Evolutionary conservation across 805 yeast species (phyloP).

Genomic region (Pichia thaimueangensis): DNA sequence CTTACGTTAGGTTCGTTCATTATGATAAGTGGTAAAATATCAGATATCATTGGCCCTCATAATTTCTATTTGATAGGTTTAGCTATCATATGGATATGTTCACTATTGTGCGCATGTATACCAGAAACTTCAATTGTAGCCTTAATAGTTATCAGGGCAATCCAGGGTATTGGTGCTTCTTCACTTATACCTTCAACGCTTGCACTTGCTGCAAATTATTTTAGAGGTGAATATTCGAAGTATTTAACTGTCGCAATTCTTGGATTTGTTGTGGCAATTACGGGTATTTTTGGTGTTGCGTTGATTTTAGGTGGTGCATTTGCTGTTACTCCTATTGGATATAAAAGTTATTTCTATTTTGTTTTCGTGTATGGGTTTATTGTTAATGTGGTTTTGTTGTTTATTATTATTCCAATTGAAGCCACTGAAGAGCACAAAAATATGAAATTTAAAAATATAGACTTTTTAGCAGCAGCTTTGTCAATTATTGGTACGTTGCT

Average conservation of each 20-base stretch:
- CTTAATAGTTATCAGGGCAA: conserved; percentile 37
- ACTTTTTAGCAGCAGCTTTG: conserved; percentile 31
- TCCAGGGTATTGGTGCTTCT: conserved; percentile 41
- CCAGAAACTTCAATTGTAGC: conserved; percentile 27
- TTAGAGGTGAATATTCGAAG: conserved; percentile 13
- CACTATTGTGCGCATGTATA: conserved; percentile 33
- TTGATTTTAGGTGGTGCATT: conserved; percentile 41
- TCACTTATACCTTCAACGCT: conserved; percentile 31
- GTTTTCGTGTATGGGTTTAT: conserved; percentile 28
- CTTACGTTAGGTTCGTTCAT: conserved; percentile 40
- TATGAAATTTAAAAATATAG: conserved; percentile 25
- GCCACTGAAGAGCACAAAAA: conserved; percentile 23
- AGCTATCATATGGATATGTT: conserved; percentile 16
- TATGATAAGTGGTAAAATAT: conserved; percentile 35
- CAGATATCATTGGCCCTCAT: conserved; percentile 37
- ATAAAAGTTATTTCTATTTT: conserved; percentile 34
- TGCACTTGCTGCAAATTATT: conserved; percentile 22
- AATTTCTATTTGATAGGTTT: conserved; percentile 24
- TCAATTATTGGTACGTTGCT: conserved; percentile 33
- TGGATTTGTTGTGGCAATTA: conserved; percentile 18
- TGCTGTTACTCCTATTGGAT: conserved; percentile 31
- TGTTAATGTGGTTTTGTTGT: conserved; percentile 16
- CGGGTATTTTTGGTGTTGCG: conserved; percentile 34
- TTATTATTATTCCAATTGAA: conserved; percentile 26
- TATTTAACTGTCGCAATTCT: conserved; percentile 14